Conservation (phyloP, 2,329 filamentous ascomycete genomes). For the Monosporascus sp. region DNA sequence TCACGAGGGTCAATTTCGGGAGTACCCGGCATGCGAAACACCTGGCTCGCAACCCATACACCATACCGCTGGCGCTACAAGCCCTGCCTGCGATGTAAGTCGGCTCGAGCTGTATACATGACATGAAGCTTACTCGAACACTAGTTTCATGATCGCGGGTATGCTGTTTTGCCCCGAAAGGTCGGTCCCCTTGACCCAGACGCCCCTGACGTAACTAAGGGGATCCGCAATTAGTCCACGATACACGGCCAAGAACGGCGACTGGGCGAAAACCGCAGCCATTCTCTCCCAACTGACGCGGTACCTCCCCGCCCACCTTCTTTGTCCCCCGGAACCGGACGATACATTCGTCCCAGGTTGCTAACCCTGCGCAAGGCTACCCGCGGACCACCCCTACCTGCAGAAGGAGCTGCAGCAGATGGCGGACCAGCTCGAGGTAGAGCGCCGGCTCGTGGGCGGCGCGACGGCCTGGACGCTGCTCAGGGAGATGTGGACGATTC, state of each 20-base stretch:
- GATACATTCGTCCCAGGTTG: constrained; percentile 11
- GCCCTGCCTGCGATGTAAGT: constrained; percentile 53
- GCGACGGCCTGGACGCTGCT: constrained; percentile 39
- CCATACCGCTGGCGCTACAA: constrained; percentile 62
- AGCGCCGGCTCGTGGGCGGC: constrained; percentile 45
- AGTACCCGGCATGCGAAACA: constrained; percentile 20
- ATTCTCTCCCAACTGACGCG: constrained; percentile 49
- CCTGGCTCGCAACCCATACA: constrained; percentile 45
- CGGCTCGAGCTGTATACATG: neutral
- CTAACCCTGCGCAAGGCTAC: constrained; percentile 45
- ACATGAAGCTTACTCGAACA: neutral
- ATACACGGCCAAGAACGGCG: constrained; percentile 62
- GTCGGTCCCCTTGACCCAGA: constrained; percentile 24
- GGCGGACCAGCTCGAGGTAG: constrained; percentile 41
- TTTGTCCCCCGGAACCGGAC: neutral
- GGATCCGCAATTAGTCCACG: constrained; percentile 44
- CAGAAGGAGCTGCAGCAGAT: constrained; percentile 43
- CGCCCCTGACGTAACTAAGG: no score
- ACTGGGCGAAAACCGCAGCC: constrained; percentile 58
- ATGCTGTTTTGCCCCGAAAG: constrained; percentile 56
- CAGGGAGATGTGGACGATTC: constrained; percentile 25
- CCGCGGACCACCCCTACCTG: constrained; percentile 49
- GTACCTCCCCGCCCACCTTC: constrained; percentile 12
- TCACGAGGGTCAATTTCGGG: constrained; percentile 52
- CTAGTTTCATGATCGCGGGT: constrained; percentile 47